phyloP scores from a whole-genome alignment of 345 rosid species.

The Melastoma malabathricum region DNA sequence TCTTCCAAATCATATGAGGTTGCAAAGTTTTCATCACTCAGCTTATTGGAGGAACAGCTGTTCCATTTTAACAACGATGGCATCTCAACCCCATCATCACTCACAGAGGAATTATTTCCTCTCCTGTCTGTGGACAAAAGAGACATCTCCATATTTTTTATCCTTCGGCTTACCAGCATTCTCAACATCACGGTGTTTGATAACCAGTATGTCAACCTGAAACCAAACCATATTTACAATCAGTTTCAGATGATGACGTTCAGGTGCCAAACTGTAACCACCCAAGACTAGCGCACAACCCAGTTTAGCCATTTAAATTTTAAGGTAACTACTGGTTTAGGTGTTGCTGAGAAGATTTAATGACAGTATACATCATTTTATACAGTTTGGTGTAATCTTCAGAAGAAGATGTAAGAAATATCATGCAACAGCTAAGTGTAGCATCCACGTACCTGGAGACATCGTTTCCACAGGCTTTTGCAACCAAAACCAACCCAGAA shows the following conservation, averaged over 20 bases:
- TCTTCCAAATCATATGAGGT: slow-evolving; percentile 46
- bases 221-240: slow-evolving; percentile 3
- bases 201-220: slow-evolving; percentile 90
- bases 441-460: slow-evolving; percentile 60
- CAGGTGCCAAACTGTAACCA: background rate
- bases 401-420: background rate
- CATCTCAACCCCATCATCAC: slow-evolving; percentile 20
- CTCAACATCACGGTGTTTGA: slow-evolving; percentile 73
- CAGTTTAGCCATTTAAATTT: too few relatives aligned
- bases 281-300: background rate
- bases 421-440: background rate
- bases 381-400: too few relatives aligned
- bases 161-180: slow-evolving; percentile 44
- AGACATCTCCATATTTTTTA: slow-evolving; percentile 19
- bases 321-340: too few relatives aligned
- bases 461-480: slow-evolving; percentile 94
- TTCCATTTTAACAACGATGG: slow-evolving; percentile 53
- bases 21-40: slow-evolving; percentile 9
- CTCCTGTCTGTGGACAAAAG: slow-evolving; percentile 18
- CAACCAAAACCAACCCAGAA: slow-evolving; percentile 67
- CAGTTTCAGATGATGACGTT: too few relatives aligned
- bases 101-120: slow-evolving; percentile 22
- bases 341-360: too few relatives aligned
- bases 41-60: slow-evolving; percentile 26
- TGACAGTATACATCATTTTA: too few relatives aligned